Conservation (phyloP, 1,139 yeast species). For the Lodderomyces theae region DNA sequence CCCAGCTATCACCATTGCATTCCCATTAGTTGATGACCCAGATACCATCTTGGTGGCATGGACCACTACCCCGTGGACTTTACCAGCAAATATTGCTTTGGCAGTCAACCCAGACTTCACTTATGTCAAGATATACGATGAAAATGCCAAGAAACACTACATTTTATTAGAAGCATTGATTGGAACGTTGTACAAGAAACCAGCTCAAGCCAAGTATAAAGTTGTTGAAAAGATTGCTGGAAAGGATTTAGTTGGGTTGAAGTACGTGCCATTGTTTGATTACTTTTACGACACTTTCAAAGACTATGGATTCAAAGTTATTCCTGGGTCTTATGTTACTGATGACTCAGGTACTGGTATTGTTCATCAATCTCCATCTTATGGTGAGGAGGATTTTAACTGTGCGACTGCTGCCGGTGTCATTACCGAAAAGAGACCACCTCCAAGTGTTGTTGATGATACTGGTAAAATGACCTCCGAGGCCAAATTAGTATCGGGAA, state of each 20-base stretch:
- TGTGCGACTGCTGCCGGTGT: constrained; percentile 77
- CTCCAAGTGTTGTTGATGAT: constrained; percentile 96
- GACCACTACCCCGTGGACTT: constrained; percentile 99
- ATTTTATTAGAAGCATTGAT: constrained; percentile 80
- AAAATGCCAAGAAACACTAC: constrained; percentile 74
- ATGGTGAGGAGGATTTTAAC: constrained; percentile 97
- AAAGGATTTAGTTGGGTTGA: constrained; percentile 70
- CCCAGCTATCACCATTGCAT: constrained; percentile 93
- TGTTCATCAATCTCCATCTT: constrained; percentile 97
- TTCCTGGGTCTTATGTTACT: constrained; percentile 80
- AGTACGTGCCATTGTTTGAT: constrained; percentile 79
- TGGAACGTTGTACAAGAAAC: constrained; percentile 86
- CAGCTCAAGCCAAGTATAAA: constrained; percentile 83
- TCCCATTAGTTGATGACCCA: constrained; percentile 77
- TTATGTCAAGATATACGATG: constrained; percentile 88
- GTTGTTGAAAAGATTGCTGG: constrained; percentile 80
- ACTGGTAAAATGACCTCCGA: constrained; percentile 76
- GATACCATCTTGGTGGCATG: constrained; percentile 88
- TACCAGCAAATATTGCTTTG: constrained; percentile 89
- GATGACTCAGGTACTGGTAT: constrained; percentile 98
- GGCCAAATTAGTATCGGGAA: constrained; percentile 73
- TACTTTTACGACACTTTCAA: constrained; percentile 75
- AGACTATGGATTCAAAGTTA: constrained; percentile 78
- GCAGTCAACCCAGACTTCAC: constrained; percentile 91
- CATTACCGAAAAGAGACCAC: constrained; percentile 61